Base-by-base conservation (phyloP, 139 green algal species). In the Tetradesmus obliquus region DNA sequence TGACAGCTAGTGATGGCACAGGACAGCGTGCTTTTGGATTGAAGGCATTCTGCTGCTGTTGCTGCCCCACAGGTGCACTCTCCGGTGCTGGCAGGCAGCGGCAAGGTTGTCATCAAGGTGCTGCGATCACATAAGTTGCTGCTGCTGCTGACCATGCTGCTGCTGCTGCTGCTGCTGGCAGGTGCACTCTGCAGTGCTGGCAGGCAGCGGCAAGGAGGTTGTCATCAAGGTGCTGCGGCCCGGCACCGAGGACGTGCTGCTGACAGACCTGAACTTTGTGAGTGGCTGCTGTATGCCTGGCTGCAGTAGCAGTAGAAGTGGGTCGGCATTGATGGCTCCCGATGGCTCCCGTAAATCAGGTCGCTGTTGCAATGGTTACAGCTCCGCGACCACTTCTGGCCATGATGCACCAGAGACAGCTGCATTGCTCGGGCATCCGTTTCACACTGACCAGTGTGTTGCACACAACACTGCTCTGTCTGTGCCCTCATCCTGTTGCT, bases 211-310 rank as follows among this genome's bases (percentile, higher is more conserved):
- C 84, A 97, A 98, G 94, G 94, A 98, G 19, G 94, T 96, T 53
- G 97, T 98, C 1, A 95, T 98, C 87, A 98, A 98, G 92, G 94
- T 99, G 45, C 93, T 99, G 32, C 99, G 99, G 93, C 98, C 98
- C 4, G 97, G 97, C 9, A 97, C 99, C 19, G 97, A 99, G 92
- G 98, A 99, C 72, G 91, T 97, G 19, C 93, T 99, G 20, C 94
- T 87, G 1, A 95, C 97, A 55, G 98, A 99, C 95, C 95, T 99
- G 24, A 97, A 96, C 94, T 98, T 99, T 81, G 88, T 92, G 32
- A 81, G 88, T 79, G 19, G 60, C 55, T 24, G 10, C 4, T 57
- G 81, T 45, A 3, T 82, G 76, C 87, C 99, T 71, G 97, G 98
- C 15, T 71, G 60, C 57, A 71, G 8, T 12, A 71, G 60, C 60